Base-by-base conservation (phyloP, 139 green algal genomes). In the Asterochloris erici region DNA sequence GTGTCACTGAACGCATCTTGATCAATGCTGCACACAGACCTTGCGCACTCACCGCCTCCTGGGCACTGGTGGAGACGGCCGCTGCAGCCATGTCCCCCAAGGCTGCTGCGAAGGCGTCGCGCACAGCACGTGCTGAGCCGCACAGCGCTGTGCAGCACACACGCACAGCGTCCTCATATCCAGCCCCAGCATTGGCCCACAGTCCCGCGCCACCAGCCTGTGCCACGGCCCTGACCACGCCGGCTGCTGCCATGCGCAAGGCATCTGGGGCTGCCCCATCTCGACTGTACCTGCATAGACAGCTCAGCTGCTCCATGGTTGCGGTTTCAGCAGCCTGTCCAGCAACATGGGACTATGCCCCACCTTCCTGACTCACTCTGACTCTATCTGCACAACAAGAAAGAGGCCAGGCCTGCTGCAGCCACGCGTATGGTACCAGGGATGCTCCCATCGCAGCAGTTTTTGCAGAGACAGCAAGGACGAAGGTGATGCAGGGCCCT, bases 71-170 rank as follows among this genome's bases (percentile, higher is more conserved):
- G 16, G 74, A 76, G 11, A 78, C 74, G 63, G n/a, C 64, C 12
- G 88, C 86, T 21, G 86, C 88, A 21, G 89, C 91, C 26, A 96
- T 81, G 14, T 93, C 85, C 14, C 91, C 92, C 70, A 97, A 84
- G 13, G 90, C 89, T 19, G 83, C 54, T 9, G 86, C 91, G 70
- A 81, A 92, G 0, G 88, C 89, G 17, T 91, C 85, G 0, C 88
- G 84, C 23, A 94, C 87, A 0, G 84, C 84, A 4, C 63, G 69
- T 2, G 70, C 70, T 11, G 77, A 16, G 69, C 94, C 88, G 0
- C 82, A 80, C 66, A 95, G 82, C 10, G 66, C 82, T 10, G 74
- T 74, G n/a, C 92, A 38, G 60, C 86, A 91, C 27, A 87, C 24
- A 47, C 84, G 82, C 71, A 90, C 74, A 12, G 82, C 85, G 27